phyloP scores from a whole-genome alignment of 164 flowering plant genomes.

The Vitis labrusca region DNA sequence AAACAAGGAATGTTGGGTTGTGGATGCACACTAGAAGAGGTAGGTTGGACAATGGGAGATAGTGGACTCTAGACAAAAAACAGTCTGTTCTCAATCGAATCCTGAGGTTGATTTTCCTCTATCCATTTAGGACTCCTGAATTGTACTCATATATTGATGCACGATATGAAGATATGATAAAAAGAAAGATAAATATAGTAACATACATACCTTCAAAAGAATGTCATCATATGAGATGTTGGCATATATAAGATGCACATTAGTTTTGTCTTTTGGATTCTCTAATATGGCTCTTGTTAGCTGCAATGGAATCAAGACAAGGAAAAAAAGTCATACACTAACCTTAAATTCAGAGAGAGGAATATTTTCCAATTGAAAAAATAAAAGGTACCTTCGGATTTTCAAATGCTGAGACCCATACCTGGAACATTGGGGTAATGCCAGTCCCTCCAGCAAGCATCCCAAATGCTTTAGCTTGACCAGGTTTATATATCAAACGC shows the following conservation, averaged over 20 bases:
- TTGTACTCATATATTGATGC: neutral
- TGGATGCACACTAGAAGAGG: no score
- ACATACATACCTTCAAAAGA: slow-evolving; percentile 63
- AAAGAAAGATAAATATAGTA: slow-evolving; percentile 1
- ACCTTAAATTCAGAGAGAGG: no score
- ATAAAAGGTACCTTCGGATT: neutral
- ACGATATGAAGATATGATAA: neutral
- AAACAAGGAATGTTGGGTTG: no score
- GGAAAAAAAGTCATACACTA: neutral
- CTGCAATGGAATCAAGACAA: slow-evolving; percentile 25
- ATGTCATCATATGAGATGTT: slow-evolving; percentile 77
- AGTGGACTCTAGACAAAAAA: no score
- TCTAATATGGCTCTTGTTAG: slow-evolving; percentile 84
- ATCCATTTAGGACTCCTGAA: no score
- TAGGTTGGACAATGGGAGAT: no score
- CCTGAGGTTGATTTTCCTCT: no score
- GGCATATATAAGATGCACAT: slow-evolving; percentile 73
- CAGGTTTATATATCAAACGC: slow-evolving; percentile 33
- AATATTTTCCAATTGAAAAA: neutral
- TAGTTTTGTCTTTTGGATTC: slow-evolving; percentile 72
- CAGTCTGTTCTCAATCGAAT: no score
- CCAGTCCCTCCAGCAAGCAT: slow-evolving; percentile 46
- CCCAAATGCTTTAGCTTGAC: slow-evolving; percentile 36
- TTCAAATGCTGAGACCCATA: slow-evolving; percentile 7
- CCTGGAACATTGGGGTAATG: slow-evolving; percentile 47